Evolutionary conservation across 345 rosid genomes (phyloP).

Genomic region (Populus pruinosa): DNA sequence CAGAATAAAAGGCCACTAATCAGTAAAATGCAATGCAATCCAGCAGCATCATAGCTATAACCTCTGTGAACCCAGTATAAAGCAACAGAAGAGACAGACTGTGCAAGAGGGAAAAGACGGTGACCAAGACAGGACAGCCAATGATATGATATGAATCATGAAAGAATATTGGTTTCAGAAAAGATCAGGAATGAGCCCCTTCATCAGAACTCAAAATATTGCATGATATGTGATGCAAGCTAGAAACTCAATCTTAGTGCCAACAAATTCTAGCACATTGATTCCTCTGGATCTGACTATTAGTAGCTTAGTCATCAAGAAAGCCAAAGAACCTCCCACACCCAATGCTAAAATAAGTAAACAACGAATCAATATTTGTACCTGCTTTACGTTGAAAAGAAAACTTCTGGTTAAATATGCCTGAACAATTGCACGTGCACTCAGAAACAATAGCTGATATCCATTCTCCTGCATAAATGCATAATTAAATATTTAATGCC

Average conservation of each 20-base stretch:
- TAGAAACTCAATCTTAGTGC: not conserved
- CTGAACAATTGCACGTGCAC: conserved; percentile 95
- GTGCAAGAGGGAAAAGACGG: not conserved
- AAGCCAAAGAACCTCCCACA: not conserved
- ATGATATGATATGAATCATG: not conserved
- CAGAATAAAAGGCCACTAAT: conserved; percentile 10
- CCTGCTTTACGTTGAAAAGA: conserved; percentile 85
- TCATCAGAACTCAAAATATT: not conserved
- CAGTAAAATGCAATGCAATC: not conserved
- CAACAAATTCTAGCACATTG: not conserved
- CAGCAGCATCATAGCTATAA: not conserved
- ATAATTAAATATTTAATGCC: not conserved
- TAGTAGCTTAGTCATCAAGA: not conserved
- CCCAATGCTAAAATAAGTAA: not conserved
- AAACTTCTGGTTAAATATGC: conserved; percentile 84
- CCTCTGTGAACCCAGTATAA: not conserved
- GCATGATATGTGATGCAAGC: not conserved
- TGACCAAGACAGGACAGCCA: not conserved
- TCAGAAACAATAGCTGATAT: conserved; percentile 85
- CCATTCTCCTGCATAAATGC: conserved; percentile 74
- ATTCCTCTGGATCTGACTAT: not conserved
- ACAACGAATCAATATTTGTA: conserved; percentile 10
- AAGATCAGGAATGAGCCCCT: too few species aligned
- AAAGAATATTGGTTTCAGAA: not conserved
- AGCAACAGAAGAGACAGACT: conserved; percentile 2